phyloP scores from a whole-genome alignment of 2,329 filamentous ascomycete species.

The Aspergillus fumigatiaffinis region DNA sequence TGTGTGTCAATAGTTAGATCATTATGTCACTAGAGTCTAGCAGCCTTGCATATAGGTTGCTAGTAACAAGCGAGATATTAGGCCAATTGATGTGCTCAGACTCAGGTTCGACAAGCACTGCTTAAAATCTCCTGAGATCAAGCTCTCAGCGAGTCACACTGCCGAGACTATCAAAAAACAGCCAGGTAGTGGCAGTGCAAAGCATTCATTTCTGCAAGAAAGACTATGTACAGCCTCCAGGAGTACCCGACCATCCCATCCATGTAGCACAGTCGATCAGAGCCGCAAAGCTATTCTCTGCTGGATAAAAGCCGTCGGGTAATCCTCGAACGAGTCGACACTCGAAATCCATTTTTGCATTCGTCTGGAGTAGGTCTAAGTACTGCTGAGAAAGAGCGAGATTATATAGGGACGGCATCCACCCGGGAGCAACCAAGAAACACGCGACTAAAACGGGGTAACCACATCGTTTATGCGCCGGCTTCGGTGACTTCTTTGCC shows the following conservation, averaged over 20 bases:
- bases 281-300: too few relatives aligned
- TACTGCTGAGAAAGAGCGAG: neutral
- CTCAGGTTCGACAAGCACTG: neutral
- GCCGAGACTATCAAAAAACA: neutral
- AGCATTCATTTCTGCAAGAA: neutral
- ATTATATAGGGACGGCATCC: neutral
- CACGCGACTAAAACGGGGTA: constrained; percentile 8
- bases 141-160: neutral
- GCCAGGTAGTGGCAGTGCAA: neutral
- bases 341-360: neutral
- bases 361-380: neutral
- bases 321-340: neutral
- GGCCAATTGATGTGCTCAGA: neutral
- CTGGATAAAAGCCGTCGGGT: neutral
- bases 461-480: constrained; percentile 19
- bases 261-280: neutral
- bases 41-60: neutral
- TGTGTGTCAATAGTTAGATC: neutral
- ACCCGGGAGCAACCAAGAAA: constrained; percentile 7
- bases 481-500: constrained; percentile 27
- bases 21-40: neutral
- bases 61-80: neutral
- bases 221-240: neutral
- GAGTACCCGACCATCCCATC: neutral
- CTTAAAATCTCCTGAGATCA: neutral